Base-by-base conservation (phyloP, 148 eudicot species). In the Camellia lanceoleosa region DNA sequence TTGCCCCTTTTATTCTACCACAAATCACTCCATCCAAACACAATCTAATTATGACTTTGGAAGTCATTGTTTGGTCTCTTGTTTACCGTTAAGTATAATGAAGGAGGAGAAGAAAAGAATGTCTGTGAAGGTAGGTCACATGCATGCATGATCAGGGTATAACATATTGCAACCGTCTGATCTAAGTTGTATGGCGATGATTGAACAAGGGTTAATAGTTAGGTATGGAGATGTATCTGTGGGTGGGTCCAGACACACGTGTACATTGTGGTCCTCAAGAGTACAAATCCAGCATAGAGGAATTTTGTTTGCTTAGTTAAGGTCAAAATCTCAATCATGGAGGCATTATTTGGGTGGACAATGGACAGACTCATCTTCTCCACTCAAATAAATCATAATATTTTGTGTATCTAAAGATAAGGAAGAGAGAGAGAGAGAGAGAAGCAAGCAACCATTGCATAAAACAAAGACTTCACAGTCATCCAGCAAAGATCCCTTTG, bases 251-350 rank as follows among this genome's bases (percentile, higher is more conserved):
- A 58, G 52, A 76, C 90, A 80, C 91, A 89, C 95, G 85, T 88
- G 92, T 78, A 81, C 49, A 42, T 54, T 13, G 79, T 87, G 91
- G 88, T 83, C 90, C 87, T 68, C 11, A 7, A 43, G 43, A 76
- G 72, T 41, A 70, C 77, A 74, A 3, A 18, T 68, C 64, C 74
- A 52, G 76, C 82, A 69, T 80, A 54, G 80, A 80, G 75, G 82
- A 80, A 81, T 78, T 86, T 88, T 83, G 90, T 86, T 85, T 83
- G 83, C 64, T 67, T 68, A 55, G 84, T 82, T 78, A 67, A 84
- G 85, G 90, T 85, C 85, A 82, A 80, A 85, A 85, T 90, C 91
- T 81, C 85, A 83, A 91, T 90, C 89, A 90, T 89, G 81, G 84
- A 85, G 79, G 80, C 79, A 90, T 89, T 84, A 86, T 88, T 86